A percentile compares a stretch with the other conserved stretches of the same genome.
phyloP scores from a whole-genome alignment of 345 rosid species.

The Kernera saxatilis region DNA sequence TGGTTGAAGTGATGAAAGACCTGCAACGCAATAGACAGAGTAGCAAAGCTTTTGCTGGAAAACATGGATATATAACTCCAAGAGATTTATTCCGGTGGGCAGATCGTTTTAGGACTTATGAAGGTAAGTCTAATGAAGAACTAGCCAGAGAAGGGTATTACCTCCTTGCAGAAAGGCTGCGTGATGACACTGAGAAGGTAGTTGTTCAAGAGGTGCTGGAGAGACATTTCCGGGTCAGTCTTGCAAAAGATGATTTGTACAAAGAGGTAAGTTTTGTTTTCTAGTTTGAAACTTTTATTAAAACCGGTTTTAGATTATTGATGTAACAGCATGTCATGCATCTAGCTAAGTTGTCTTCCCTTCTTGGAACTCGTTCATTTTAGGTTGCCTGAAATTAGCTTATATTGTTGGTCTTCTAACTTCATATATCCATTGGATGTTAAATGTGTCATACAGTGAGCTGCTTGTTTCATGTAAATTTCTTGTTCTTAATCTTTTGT shows the following conservation, averaged over 20 bases:
- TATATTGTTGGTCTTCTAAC: constrained; percentile 6
- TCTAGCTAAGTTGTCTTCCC: no score
- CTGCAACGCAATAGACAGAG: constrained; percentile 83
- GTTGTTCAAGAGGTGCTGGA: constrained; percentile 78
- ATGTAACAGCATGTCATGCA: no score
- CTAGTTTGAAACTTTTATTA: background rate
- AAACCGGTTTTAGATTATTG: background rate
- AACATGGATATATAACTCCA: constrained; percentile 96
- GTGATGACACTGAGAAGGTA: constrained; percentile 71
- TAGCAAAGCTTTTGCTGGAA: constrained; percentile 97
- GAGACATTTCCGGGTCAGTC: constrained; percentile 54
- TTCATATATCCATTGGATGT: background rate
- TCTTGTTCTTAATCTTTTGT: constrained; percentile 14
- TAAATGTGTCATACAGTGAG: background rate
- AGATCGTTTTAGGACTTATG: constrained; percentile 61
- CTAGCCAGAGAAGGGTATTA: constrained; percentile 91
- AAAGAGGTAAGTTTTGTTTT: constrained; percentile 43
- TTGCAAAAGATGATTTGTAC: constrained; percentile 62
- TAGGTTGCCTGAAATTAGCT: constrained; percentile 5
- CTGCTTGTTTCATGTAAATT: no score
- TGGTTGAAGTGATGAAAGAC: constrained; percentile 94
- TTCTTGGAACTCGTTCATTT: constrained; percentile 1
- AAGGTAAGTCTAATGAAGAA: constrained; percentile 60
- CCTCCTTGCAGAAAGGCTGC: constrained; percentile 88
- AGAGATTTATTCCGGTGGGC: constrained; percentile 99